phyloP scores from a whole-genome alignment of 169 alveolate species.

The Theileria equi region DNA sequence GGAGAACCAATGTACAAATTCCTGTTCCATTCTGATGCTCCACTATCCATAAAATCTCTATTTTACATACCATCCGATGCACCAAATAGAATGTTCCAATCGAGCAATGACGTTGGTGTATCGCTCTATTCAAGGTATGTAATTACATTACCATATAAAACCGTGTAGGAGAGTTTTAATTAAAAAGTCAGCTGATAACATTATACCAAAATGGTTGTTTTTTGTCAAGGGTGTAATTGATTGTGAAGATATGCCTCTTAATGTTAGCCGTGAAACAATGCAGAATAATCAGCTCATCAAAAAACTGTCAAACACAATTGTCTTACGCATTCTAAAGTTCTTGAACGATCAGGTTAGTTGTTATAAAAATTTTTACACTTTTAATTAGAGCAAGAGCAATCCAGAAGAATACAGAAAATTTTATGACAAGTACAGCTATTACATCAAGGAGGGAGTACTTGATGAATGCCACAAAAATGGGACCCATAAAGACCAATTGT shows the following conservation, averaged over 20 bases:
- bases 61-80: slow-evolving; percentile 87
- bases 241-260: slow-evolving; percentile 96
- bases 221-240: slow-evolving; percentile 96
- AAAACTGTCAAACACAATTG: slow-evolving; percentile 87
- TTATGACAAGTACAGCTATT: slow-evolving; percentile 79
- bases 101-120: slow-evolving; percentile 79
- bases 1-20: slow-evolving; percentile 83
- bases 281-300: slow-evolving; percentile 87
- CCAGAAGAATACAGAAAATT: slow-evolving; percentile 80
- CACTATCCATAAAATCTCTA: slow-evolving; percentile 87
- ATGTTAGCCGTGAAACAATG: slow-evolving; percentile 93
- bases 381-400: slow-evolving; percentile 59
- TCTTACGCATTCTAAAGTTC: slow-evolving; percentile 85
- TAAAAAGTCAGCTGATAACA: slow-evolving; percentile 86
- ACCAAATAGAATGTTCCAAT: slow-evolving; percentile 84
- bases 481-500: slow-evolving; percentile 59
- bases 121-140: slow-evolving; percentile 80
- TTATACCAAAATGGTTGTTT: slow-evolving; percentile 93
- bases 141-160: not conserved
- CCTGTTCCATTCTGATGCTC: slow-evolving; percentile 90
- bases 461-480: slow-evolving; percentile 74
- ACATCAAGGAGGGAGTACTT: slow-evolving; percentile 82
- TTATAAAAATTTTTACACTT: slow-evolving; percentile 15
- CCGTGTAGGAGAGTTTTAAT: slow-evolving; percentile 84
- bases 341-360: slow-evolving; percentile 83